A percentile compares a stretch with the other conserved stretches of the same genome.
These are phyloP conservation scores for Chrysanthemum seticuspe DNA, from an alignment of 129 eudicot species.

Conservation along the genomic window DNA sequence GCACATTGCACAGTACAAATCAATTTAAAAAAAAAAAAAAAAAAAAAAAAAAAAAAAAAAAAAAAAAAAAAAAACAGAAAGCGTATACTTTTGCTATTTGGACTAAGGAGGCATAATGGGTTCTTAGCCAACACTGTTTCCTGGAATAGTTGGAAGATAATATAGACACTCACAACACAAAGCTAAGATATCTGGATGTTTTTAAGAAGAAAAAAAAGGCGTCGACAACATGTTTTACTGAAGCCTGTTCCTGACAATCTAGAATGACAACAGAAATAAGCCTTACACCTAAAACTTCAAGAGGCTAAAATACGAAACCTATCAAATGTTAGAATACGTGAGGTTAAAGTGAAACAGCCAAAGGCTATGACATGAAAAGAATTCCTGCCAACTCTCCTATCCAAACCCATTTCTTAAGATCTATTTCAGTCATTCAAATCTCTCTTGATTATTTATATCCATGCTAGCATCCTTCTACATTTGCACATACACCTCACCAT, in stretches of 20 bases:
- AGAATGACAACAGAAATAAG: neutral
- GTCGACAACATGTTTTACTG: neutral
- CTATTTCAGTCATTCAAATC: neutral
- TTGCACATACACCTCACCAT: no score
- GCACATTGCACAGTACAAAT: neutral
- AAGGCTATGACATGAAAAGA: neutral
- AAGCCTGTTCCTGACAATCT: neutral
- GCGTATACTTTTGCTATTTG: neutral
- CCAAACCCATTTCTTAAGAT: conserved; percentile 5
- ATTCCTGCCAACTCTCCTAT: neutral
- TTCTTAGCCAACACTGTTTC: neutral
- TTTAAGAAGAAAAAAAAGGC: no score
- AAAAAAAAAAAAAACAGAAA: neutral
- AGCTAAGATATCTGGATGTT: no score
- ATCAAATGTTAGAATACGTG: neutral
- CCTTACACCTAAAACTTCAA: neutral
- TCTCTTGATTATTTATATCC: conserved; percentile 4
- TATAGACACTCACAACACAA: neutral
- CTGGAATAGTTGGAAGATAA: neutral
- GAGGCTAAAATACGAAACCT: neutral
- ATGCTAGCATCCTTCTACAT: neutral
- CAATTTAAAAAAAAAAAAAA: no score
- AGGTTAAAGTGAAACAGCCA: neutral
- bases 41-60: no score
- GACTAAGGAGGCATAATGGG: neutral